Evolutionary conservation across 169 alveolate species (phyloP).

Genomic region (Cryptosporidium felis): DNA sequence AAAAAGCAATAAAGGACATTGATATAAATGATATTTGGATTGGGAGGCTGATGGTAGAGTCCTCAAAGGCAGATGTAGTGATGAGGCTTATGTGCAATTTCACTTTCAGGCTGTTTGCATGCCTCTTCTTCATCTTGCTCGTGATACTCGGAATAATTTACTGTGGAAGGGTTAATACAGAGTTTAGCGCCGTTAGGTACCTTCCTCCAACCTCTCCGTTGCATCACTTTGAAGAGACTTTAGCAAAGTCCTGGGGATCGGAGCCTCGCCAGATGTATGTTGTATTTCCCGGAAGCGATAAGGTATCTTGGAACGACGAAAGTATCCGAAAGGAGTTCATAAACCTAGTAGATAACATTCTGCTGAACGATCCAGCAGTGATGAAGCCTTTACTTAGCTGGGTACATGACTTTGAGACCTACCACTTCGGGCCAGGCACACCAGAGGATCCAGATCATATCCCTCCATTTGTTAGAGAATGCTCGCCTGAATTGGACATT

Average conservation of each 20-base stretch:
- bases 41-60: constrained; percentile 66
- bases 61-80: constrained; percentile 59
- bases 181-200: constrained; percentile 55
- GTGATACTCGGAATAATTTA: constrained; percentile 31
- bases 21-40: constrained; percentile 64
- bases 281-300: constrained; percentile 52
- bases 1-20: constrained; percentile 15
- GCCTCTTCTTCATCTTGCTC: constrained; percentile 20
- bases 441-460: constrained; percentile 59
- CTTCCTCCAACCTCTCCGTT: constrained; percentile 62
- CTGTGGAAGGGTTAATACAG: constrained; percentile 41
- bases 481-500: constrained; percentile 35
- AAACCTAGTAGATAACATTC: constrained; percentile 48
- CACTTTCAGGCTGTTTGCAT: constrained; percentile 64
- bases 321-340: constrained; percentile 29
- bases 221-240: constrained; percentile 53
- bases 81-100: constrained; percentile 66
- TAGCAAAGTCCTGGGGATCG: constrained; percentile 55
- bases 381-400: constrained; percentile 50
- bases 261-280: constrained; percentile 58
- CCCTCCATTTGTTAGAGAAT: constrained; percentile 34
- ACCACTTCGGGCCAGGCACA: constrained; percentile 9
- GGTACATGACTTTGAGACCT: constrained; percentile 65
- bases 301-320: constrained; percentile 19
- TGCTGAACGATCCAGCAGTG: constrained; percentile 55